A percentile compares a stretch with the other conserved stretches of the same genome.
These are phyloP conservation scores for Cryptococcus jaspeensis DNA, from an alignment of 1,284 basidiomycete species.

Conservation along the genomic window DNA sequence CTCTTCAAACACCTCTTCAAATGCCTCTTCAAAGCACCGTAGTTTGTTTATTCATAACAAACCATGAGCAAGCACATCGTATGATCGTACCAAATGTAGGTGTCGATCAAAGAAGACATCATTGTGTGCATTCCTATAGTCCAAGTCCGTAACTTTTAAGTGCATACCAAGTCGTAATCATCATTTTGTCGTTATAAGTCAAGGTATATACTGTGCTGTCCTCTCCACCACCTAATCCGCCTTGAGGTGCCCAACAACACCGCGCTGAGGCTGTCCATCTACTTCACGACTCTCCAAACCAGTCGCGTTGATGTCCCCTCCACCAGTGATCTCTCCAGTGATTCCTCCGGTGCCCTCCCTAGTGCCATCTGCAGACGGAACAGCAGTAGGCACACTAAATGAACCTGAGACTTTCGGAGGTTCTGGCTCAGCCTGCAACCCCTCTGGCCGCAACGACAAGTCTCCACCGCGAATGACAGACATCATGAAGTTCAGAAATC, in stretches of 20 bases:
- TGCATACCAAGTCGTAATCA: background rate
- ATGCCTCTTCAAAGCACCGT: too few species aligned
- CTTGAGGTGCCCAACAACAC: slow-evolving; percentile 28
- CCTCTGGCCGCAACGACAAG: slow-evolving; percentile 33
- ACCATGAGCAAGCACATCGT: too few species aligned
- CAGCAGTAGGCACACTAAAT: background rate
- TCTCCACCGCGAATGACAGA: slow-evolving; percentile 81
- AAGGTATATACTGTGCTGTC: background rate
- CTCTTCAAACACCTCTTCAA: too few species aligned
- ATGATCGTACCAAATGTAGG: too few species aligned
- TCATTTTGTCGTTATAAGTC: background rate
- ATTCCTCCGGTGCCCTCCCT: background rate
- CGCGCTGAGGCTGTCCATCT: background rate
- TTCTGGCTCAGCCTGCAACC: slow-evolving; percentile 20
- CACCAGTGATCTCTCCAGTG: background rate
- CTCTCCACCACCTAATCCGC: slow-evolving; percentile 18
- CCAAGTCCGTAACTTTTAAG: background rate
- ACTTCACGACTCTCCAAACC: background rate
- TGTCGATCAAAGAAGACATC: too few species aligned
- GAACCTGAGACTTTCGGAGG: slow-evolving; percentile 9
- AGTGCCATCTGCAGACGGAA: background rate
- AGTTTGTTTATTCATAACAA: too few species aligned
- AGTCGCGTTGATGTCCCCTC: background rate
- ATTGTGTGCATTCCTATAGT: background rate
- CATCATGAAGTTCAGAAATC: slow-evolving; percentile 84